Conservation (phyloP, 441 rosid genomes). For the Gossypium lobatum region DNA sequence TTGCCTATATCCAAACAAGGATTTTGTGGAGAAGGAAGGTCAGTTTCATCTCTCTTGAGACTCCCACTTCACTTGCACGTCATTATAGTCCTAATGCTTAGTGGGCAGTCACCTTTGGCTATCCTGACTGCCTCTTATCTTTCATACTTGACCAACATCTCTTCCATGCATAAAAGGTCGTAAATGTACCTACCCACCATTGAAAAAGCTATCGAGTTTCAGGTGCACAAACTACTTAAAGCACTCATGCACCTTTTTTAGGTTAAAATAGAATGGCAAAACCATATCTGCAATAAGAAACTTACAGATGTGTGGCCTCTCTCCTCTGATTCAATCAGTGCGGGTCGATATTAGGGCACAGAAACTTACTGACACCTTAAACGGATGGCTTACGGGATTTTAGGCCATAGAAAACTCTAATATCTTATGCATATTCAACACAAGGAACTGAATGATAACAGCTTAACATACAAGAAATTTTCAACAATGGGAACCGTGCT, state of each 20-base stretch:
- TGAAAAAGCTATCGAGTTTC: background rate
- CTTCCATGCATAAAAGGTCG: slow-evolving; percentile 16
- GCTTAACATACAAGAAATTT: background rate
- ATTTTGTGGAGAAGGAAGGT: background rate
- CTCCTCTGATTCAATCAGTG: background rate
- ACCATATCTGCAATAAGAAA: background rate
- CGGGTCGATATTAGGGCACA: background rate
- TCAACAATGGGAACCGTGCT: background rate
- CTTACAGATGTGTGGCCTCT: background rate
- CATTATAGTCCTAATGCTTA: background rate
- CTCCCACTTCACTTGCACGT: background rate
- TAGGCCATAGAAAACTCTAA: background rate
- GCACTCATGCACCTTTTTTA: background rate
- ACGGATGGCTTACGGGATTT: background rate
- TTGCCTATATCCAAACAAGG: slow-evolving; percentile 31
- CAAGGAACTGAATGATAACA: background rate
- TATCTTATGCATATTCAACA: background rate
- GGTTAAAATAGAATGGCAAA: background rate
- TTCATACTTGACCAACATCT: slow-evolving; percentile 31
- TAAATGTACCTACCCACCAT: background rate
- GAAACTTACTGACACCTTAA: background rate
- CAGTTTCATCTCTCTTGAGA: background rate
- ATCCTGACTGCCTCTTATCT: slow-evolving; percentile 30
- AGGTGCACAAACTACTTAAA: background rate
- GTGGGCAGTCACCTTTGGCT: slow-evolving; percentile 30